A percentile compares a stretch with the other conserved stretches of the same genome.
Conservation (phyloP, 169 alveolate genomes). For the Plasmodium knowlesi region DNA sequence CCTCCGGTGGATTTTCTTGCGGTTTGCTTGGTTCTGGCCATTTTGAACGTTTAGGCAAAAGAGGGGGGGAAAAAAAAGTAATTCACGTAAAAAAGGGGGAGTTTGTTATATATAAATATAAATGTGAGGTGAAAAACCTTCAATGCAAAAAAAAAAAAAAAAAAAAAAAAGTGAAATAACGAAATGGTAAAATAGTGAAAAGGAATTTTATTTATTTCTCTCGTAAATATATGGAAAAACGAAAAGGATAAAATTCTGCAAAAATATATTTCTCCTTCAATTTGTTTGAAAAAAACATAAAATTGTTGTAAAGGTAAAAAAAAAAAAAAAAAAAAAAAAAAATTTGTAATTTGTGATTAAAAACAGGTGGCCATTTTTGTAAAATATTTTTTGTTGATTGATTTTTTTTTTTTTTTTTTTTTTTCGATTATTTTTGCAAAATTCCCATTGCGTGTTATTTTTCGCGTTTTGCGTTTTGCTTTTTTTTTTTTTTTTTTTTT, state of each 20-base stretch:
- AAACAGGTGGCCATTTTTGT: not conserved
- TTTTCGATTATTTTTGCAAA: not conserved
- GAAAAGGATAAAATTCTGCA: not conserved
- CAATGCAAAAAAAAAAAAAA: not conserved
- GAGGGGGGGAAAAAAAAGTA: conserved; percentile 10
- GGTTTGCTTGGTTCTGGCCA: conserved; percentile 99
- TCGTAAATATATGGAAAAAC: not conserved
- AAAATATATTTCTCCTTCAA: not conserved
- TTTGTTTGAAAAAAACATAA: not conserved
- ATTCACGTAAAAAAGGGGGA: not conserved
- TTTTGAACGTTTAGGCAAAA: conserved; percentile 68
- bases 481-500: not conserved
- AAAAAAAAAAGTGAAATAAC: not conserved
- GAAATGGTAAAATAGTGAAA: not conserved
- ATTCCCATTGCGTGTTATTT: not conserved
- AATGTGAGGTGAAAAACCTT: not conserved
- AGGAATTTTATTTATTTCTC: not conserved
- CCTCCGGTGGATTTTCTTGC: conserved; percentile 99
- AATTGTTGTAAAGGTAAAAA: not conserved
- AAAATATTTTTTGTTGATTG: not conserved
- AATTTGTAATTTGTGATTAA: not conserved
- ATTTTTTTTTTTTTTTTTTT: not conserved
- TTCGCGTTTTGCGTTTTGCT: not conserved
- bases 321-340: not conserved
- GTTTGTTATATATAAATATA: not conserved